Evolutionary conservation across 768 basidiomycete genomes (phyloP), one percentile per base, ranked within the genome.

Genomic region (Suillus plorans): DNA sequence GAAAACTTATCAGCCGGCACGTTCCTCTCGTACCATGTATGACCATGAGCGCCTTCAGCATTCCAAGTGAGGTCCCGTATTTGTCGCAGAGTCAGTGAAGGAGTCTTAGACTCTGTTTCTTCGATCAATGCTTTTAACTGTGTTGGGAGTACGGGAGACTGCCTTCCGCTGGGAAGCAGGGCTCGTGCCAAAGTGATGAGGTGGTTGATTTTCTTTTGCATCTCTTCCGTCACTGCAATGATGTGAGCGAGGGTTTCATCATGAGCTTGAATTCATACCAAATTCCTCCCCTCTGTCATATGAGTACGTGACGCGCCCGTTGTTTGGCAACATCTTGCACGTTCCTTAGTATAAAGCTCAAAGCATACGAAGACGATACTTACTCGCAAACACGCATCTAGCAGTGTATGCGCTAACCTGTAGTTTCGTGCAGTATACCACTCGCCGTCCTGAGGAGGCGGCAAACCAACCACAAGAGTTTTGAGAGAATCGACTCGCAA

Each of bases 381-480:
- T 66, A 82, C 83, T 52, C 72, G 68, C n/a, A 83, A 69, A 61
- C 79, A 78, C 14, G 73, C 68, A 41, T 70, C 71, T 0, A 79
- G 71, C 8, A 84, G 65, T 5, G 78, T 82, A 60, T 80, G 75
- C 0, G 81, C 80, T 22, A 84, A 70, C 10, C 79, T 78, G 64
- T 80, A 84, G 66, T 80, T 84, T 61, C 83, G 71, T 39, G 66
- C 76, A 5, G 80, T 78, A 37, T 71, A 31, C 75, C 76, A 75
- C 7, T 65, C 71, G 28, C 75, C 74, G 37, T 80, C 71, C 4
- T 74, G 77, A 1, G 77, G 78, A 9, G 76, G 74, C 31, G 83
- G 82, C 16, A 85, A 68, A 28, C 82, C 83, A 66, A 84, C 77
- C 10, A 84, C 74, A 13, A 83, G 72, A 5, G 77, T 80, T 22